Evolutionary conservation across 371 early-diverging fungal genomes (phyloP).

Genomic region (Coemansia sp.): DNA sequence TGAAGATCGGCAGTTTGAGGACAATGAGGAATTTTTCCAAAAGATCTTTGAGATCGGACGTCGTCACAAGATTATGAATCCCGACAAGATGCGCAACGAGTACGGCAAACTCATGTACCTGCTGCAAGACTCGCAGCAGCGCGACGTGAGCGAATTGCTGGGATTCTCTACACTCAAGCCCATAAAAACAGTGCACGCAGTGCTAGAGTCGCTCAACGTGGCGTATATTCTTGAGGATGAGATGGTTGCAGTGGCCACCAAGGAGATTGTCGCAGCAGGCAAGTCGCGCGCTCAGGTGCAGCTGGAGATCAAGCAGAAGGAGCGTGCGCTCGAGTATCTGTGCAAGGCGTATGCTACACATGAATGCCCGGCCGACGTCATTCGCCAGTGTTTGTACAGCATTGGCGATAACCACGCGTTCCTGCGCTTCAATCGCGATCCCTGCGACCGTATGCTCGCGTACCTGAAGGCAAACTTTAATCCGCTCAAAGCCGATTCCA

Average conservation of each 20-base stretch:
- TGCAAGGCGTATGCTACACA: constrained; percentile 73
- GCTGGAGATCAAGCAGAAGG: constrained; percentile 85
- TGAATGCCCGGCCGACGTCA: constrained; percentile 65
- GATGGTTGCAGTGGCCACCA: constrained; percentile 78
- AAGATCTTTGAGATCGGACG: constrained; percentile 94
- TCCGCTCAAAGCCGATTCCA: constrained; percentile 59
- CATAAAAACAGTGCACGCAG: constrained; percentile 84
- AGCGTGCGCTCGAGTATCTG: constrained; percentile 82
- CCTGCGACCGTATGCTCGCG: constrained; percentile 89
- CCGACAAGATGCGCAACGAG: constrained; percentile 92
- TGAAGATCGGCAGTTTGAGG: constrained; percentile 75
- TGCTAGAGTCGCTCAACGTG: constrained; percentile 66
- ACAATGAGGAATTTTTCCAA: constrained; percentile 88
- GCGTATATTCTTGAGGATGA: constrained; percentile 56
- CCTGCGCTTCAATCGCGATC: constrained; percentile 86
- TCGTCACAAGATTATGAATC: constrained; percentile 97
- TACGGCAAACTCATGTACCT: constrained; percentile 96
- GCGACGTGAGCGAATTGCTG: constrained; percentile 84
- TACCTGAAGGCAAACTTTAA: constrained; percentile 70
- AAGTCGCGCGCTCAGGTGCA: constrained; percentile 78
- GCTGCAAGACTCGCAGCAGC: constrained; percentile 84
- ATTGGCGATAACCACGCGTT: constrained; percentile 97
- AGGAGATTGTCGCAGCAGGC: constrained; percentile 84
- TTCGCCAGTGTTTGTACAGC: constrained; percentile 85
- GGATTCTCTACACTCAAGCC: constrained; percentile 77